Conservation (phyloP, 192 early-diverging fungal species). For the Coemansia asiatica region DNA sequence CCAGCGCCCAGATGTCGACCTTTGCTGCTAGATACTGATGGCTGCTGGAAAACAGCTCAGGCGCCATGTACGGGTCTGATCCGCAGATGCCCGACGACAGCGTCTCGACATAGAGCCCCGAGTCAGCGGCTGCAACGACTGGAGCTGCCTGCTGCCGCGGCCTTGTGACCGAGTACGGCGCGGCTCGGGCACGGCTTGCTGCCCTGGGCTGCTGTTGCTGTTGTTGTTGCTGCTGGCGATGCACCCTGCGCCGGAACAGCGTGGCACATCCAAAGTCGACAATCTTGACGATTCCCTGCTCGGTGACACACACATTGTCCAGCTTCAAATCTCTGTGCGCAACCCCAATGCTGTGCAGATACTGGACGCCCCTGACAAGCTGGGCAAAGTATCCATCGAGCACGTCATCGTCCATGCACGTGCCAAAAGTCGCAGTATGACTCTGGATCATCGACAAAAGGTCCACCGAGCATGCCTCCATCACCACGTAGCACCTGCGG, state of each 20-base stretch:
- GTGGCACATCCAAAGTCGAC: slow-evolving; percentile 78
- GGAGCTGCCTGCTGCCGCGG: background rate
- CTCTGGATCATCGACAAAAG: slow-evolving; percentile 73
- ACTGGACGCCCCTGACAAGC: slow-evolving; percentile 69
- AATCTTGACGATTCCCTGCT: slow-evolving; percentile 69
- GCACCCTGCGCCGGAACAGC: slow-evolving; percentile 36
- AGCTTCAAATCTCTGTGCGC: slow-evolving; percentile 91
- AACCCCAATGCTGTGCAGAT: slow-evolving; percentile 76
- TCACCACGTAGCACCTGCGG: slow-evolving; percentile 65
- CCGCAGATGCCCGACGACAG: slow-evolving; percentile 72
- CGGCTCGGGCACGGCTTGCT: slow-evolving; percentile 14
- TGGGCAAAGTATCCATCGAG: slow-evolving; percentile 82
- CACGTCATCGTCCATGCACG: slow-evolving; percentile 52
- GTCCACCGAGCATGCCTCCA: slow-evolving; percentile 87
- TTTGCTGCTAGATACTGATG: slow-evolving; percentile 73
- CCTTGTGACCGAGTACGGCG: slow-evolving; percentile 25
- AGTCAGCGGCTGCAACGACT: background rate
- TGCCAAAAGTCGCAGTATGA: slow-evolving; percentile 46
- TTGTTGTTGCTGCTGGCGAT: slow-evolving; percentile 23
- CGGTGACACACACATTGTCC: slow-evolving; percentile 83
- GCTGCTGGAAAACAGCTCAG: slow-evolving; percentile 65
- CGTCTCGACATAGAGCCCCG: slow-evolving; percentile 31
- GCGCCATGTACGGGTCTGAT: slow-evolving; percentile 94
- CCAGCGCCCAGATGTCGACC: slow-evolving; percentile 86
- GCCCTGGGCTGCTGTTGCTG: background rate